Conservation (phyloP, 2,329 filamentous ascomycete genomes). For the Pseudovirgaria hyperparasitica region DNA sequence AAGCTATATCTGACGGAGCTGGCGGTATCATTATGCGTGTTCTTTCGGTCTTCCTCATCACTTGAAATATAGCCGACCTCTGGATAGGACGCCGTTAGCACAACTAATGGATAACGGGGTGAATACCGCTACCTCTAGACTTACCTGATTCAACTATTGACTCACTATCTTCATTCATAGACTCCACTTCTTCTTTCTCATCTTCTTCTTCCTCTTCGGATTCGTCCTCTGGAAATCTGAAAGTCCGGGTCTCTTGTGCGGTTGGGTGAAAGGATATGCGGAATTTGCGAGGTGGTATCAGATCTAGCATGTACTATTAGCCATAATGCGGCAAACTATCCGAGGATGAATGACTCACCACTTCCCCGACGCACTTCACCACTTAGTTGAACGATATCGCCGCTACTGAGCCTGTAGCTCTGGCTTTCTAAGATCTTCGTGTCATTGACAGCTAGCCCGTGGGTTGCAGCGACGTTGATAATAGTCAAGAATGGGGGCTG, state of each 20-base stretch:
- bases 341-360: conserved; percentile 10
- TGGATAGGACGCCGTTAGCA: too few species aligned
- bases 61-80: too few species aligned
- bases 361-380: conserved; percentile 20
- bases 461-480: conserved; percentile 45
- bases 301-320: neutral
- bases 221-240: conserved; percentile 19
- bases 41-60: too few species aligned
- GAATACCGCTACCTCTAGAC: too few species aligned
- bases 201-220: conserved; percentile 11
- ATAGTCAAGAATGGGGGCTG: conserved; percentile 30
- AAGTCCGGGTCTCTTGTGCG: conserved; percentile 9
- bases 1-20: too few species aligned
- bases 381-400: conserved; percentile 24
- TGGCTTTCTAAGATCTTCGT: conserved; percentile 12
- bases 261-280: conserved; percentile 14
- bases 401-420: conserved; percentile 13
- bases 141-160: too few species aligned
- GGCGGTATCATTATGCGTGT: too few species aligned
- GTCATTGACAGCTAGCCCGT: conserved; percentile 46
- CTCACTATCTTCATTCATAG: too few species aligned
- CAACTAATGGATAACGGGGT: too few species aligned
- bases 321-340: neutral
- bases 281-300: conserved; percentile 6
- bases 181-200: conserved; percentile 4